Evolutionary conservation across 208 protist genomes (phyloP), one percentile per base, ranked within the genome.

Genomic region (Trypanosoma cruzi): DNA sequence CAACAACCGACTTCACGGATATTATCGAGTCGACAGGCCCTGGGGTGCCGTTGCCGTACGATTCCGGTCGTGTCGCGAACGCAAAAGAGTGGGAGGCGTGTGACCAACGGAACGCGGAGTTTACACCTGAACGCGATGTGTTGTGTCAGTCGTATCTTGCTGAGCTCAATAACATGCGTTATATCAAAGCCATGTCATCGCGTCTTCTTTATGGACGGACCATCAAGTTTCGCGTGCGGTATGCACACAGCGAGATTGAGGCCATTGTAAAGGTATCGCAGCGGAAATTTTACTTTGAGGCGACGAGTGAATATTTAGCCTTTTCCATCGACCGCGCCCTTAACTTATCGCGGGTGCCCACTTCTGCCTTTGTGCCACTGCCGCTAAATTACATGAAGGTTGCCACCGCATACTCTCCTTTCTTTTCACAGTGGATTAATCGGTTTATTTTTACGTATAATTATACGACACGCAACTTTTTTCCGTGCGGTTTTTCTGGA

Each of bases 181-280:
- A 64, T 64, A 90, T 95, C 32, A 85, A 85, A 63, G 79, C 89
- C 16, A 87, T 95, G 83, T 69, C 85, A 16, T 83, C 82, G 14
- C 71, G 63, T 5, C 81, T 93, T 4, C 57, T 88, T 48, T 67
- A 86, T 36, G 89, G 85, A 0, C 77, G 89, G 22, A 95, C 89
- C 1, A 95, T 95, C 59, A 95, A 95, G 73, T 81, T 93, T 64
- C 78, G 80, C 36, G 46, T 95, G 22, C 70, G 40, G 36, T 95
- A 95, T 59, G 85, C 84, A 16, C 89, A 95, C 68, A 76, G 82
- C 68, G 81, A 82, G 65, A 83, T 95, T 60, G 71, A 80, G 36
- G 75, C 84, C 22, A 90, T 95, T 52, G 83, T 95, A 20, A 95
- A 95, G 68, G 69, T 95, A 6, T 85, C 89, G 18, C 89, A 95